Percentiles rank a stretch among this genome's conserved stretches.
These are phyloP conservation scores for Kondoa subrosea DNA, from an alignment of 768 basidiomycete species.

Conservation along the genomic window DNA sequence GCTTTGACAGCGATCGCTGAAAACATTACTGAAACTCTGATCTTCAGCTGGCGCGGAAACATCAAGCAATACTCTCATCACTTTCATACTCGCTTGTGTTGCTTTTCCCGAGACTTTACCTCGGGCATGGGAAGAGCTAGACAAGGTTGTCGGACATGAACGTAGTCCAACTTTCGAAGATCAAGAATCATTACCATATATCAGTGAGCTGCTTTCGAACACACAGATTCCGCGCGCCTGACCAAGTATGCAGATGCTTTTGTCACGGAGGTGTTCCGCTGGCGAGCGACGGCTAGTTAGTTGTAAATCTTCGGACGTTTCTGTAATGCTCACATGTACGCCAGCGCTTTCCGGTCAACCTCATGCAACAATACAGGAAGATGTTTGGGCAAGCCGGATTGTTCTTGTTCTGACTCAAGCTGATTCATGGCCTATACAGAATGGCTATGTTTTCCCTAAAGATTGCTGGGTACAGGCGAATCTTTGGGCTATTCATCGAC, in stretches of 20 bases:
- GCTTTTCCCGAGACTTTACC: not conserved
- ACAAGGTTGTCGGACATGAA: slow-evolving; percentile 16
- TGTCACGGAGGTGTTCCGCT: not conserved
- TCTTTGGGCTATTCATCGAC: not conserved
- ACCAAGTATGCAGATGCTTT: not conserved
- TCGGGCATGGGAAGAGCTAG: slow-evolving; percentile 18
- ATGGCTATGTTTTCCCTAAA: not conserved
- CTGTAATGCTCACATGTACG: too few relatives aligned
- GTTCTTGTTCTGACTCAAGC: too few relatives aligned
- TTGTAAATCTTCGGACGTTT: too few relatives aligned
- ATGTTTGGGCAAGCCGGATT: not conserved
- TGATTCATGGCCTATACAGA: too few relatives aligned
- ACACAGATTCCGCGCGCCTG: slow-evolving; percentile 20
- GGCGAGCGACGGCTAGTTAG: not conserved
- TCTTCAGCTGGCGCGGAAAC: slow-evolving; percentile 41
- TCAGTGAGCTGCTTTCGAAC: slow-evolving; percentile 13
- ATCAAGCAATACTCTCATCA: slow-evolving; percentile 51
- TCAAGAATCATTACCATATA: slow-evolving; percentile 16
- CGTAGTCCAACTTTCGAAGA: slow-evolving; percentile 19
- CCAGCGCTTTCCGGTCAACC: not conserved
- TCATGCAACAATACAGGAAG: not conserved
- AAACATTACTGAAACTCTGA: too few relatives aligned
- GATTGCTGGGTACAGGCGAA: not conserved
- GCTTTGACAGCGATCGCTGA: too few relatives aligned
- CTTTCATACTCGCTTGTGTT: slow-evolving; percentile 15